Percentiles rank a stretch among this genome's conserved stretches.
These are phyloP conservation scores for Debaryomyces udenii DNA, from an alignment of 1,139 yeast genomes.

Conservation along the genomic window DNA sequence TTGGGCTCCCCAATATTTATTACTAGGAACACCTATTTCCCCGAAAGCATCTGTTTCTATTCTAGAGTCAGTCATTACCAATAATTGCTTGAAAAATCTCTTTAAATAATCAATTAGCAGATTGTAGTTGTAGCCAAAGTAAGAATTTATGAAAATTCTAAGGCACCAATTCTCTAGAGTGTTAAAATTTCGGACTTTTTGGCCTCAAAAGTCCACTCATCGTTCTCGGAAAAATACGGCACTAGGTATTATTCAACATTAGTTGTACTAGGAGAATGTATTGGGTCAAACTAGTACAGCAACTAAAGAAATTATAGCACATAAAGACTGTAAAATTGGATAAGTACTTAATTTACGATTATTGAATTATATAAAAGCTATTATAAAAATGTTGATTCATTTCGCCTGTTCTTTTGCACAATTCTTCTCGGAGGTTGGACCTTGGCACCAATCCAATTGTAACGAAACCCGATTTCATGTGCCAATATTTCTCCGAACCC, in stretches of 20 bases:
- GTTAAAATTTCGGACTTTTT: not conserved
- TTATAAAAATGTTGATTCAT: slow-evolving; percentile 23
- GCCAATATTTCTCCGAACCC: slow-evolving; percentile 97
- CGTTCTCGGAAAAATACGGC: slow-evolving; percentile 1
- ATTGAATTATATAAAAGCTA: not conserved
- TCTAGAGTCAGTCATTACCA: slow-evolving; percentile 29
- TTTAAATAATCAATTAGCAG: no score
- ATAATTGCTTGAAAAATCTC: not conserved
- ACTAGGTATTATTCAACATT: no score
- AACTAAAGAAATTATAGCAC: no score
- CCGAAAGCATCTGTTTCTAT: slow-evolving; percentile 91
- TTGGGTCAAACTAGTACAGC: no score
- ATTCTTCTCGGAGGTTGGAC: slow-evolving; percentile 49
- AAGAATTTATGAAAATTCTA: no score
- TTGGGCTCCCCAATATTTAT: slow-evolving; percentile 94
- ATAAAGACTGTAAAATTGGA: no score
- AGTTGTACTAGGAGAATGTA: no score
- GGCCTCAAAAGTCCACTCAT: not conserved
- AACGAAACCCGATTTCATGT: slow-evolving; percentile 84
- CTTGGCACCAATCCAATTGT: slow-evolving; percentile 77
- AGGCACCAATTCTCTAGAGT: no score
- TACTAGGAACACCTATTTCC: slow-evolving; percentile 77
- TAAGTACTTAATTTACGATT: not conserved
- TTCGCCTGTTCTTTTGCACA: slow-evolving; percentile 22
- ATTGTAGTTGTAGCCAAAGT: no score